phyloP scores from a whole-genome alignment of 2,329 filamentous ascomycete species.

The Pseudogymnoascus sp. region DNA sequence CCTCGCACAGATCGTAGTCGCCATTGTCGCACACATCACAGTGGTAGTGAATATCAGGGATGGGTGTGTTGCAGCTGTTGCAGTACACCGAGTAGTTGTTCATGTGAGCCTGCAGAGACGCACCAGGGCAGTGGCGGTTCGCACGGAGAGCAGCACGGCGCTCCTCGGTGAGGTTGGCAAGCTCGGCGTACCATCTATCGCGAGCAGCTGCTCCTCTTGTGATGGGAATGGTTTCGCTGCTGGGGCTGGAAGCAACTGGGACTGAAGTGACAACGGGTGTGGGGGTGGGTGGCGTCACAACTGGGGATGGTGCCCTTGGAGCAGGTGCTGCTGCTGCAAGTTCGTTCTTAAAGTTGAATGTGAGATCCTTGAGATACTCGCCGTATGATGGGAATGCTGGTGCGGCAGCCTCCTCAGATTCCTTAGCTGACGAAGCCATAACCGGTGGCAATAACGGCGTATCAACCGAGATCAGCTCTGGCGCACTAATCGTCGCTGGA shows the following conservation, averaged over 20 bases:
- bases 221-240: conserved; percentile 21
- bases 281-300: neutral
- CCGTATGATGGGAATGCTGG: neutral
- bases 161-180: conserved; percentile 23
- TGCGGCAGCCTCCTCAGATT: neutral
- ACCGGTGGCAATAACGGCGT: neutral
- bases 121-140: conserved; percentile 9
- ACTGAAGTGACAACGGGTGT: neutral
- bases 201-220: conserved; percentile 23
- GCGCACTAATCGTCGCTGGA: conserved; percentile 10
- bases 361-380: conserved; percentile 6
- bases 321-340: neutral
- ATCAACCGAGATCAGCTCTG: neutral
- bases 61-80: conserved; percentile 75
- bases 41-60: conserved; percentile 82
- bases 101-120: conserved; percentile 11
- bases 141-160: conserved; percentile 17
- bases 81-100: conserved; percentile 77
- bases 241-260: neutral
- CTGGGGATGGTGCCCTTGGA: neutral
- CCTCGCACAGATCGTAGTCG: conserved; percentile 85
- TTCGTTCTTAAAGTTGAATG: conserved; percentile 8
- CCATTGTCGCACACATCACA: conserved; percentile 89
- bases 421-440: neutral
- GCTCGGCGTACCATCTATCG: conserved; percentile 29